A percentile compares a stretch with the other conserved stretches of the same genome.
phyloP scores from a whole-genome alignment of 1,284 basidiomycete genomes.

The Papiliotrema nemorosa region DNA sequence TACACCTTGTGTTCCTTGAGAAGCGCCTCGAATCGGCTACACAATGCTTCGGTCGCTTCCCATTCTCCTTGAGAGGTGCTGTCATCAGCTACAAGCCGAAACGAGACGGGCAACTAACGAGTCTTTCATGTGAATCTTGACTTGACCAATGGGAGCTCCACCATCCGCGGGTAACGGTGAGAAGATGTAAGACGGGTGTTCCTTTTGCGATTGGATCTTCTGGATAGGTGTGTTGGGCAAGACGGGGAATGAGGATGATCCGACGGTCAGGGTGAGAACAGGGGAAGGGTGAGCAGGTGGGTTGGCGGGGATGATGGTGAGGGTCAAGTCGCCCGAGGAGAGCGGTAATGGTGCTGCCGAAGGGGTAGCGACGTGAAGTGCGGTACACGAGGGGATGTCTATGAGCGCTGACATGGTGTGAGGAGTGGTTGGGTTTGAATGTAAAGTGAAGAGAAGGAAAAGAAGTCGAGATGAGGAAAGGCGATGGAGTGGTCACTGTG shows the following conservation, averaged over 20 bases:
- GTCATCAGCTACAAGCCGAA: not conserved
- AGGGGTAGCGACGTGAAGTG: conserved; percentile 41
- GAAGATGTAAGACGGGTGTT: conserved; percentile 44
- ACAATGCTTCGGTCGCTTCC: conserved; percentile 38
- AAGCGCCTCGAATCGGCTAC: conserved; percentile 29
- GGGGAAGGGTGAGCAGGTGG: conserved; percentile 33
- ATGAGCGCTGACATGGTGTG: conserved; percentile 39
- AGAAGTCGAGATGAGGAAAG: too few species aligned
- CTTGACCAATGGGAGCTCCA: conserved; percentile 36
- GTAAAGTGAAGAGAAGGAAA: too few species aligned
- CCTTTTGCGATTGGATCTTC: conserved; percentile 34
- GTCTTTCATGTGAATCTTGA: conserved; percentile 39
- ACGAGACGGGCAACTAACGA: conserved; percentile 26
- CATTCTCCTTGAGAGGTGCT: conserved; percentile 39
- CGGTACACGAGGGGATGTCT: conserved; percentile 34
- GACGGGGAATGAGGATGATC: conserved; percentile 38
- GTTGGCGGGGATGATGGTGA: conserved; percentile 41
- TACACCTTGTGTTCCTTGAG: conserved; percentile 37
- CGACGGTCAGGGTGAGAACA: conserved; percentile 39
- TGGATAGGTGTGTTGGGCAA: conserved; percentile 36
- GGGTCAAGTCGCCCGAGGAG: conserved; percentile 36
- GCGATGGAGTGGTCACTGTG: too few species aligned
- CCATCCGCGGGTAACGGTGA: conserved; percentile 38
- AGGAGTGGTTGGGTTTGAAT: conserved; percentile 7
- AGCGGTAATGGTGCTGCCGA: conserved; percentile 33